Evolutionary conservation across 345 rosid genomes (phyloP), one percentile per base, ranked within the genome.

Genomic region (Lepidium didymum): DNA sequence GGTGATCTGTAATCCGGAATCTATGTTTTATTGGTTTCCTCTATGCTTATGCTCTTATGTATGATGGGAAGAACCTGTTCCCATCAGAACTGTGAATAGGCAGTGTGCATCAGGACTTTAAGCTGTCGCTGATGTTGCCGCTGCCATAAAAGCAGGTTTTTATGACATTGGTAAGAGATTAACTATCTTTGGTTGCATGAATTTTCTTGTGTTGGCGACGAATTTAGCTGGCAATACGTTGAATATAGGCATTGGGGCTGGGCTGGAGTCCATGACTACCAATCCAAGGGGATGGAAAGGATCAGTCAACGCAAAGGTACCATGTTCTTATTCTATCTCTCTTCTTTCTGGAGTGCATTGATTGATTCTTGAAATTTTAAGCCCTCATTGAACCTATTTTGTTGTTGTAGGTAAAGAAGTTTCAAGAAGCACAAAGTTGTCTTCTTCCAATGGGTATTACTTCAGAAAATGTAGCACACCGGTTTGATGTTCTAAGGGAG

Each of bases 71-170:
- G 98, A 90, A 52, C n/a, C n/a, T n/a, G n/a, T n/a, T n/a, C n/a
- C n/a, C n/a, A n/a, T n/a, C n/a, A n/a, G n/a, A n/a, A n/a, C n/a
- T n/a, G n/a, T 90, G 70, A 93, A 93, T 75, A 81, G 98, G 70
- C 97, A 88, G 70, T 93, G 98, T 73, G 81, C 98, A 3, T 93
- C 98, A 42, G 98, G 98, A 49, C 97, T 93, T 77, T 97, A 93
- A 82, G 97, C 98, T n/a, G 97, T 93, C 74, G 97, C 98, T 57
- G 97, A 90, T 74, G 97, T 93, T 33, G 96, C 92, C 52, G 97
- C 97, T 23, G 93, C 97, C 43, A 90, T 93, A 33, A 90, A 83
- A 83, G 98, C 97, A 6, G 98, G 97, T 7, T 93, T 90, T 73
- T 93, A 90, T 81, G 98, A 88, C 59, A 86, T 93, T 64, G 98